Conservation (phyloP, 2,329 filamentous ascomycete genomes). For the Ophiostoma pallidulum region DNA sequence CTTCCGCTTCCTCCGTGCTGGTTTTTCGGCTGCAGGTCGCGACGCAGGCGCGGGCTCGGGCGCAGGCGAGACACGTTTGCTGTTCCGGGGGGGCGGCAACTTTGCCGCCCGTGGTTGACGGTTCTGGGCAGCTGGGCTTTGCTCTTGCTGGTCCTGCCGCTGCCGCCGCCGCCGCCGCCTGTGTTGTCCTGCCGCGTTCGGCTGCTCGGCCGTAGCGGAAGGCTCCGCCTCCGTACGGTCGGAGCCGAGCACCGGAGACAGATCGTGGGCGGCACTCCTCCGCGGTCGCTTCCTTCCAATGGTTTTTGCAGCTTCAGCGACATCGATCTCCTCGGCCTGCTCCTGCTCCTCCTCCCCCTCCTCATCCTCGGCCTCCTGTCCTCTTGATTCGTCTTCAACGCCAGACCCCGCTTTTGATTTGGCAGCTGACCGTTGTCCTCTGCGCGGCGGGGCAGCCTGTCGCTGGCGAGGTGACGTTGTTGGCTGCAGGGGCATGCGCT, state of each 20-base stretch:
- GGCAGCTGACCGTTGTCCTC: neutral
- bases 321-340: constrained; percentile 36
- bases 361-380: constrained; percentile 18
- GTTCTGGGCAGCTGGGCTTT: constrained; percentile 36
- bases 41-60: constrained; percentile 9
- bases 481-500: neutral
- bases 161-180: constrained; percentile 29
- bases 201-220: constrained; percentile 25
- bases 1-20: constrained; percentile 18
- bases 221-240: constrained; percentile 23
- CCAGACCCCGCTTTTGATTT: neutral
- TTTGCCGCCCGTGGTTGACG: constrained; percentile 25
- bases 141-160: constrained; percentile 21
- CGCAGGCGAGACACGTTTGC: constrained; percentile 20
- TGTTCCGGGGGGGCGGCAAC: constrained; percentile 2
- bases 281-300: constrained; percentile 37
- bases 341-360: constrained; percentile 20
- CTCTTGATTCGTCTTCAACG: constrained; percentile 2
- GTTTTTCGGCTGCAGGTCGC: too few species aligned
- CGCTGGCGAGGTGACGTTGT: constrained; percentile 5
- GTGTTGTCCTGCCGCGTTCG: too few species aligned
- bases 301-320: constrained; percentile 31
- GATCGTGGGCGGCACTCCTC: constrained; percentile 24
- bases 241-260: constrained; percentile 34
- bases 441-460: neutral